These are phyloP conservation scores for Pyrus communis DNA, from an alignment of 306 rosid species.

Conservation along the genomic window DNA sequence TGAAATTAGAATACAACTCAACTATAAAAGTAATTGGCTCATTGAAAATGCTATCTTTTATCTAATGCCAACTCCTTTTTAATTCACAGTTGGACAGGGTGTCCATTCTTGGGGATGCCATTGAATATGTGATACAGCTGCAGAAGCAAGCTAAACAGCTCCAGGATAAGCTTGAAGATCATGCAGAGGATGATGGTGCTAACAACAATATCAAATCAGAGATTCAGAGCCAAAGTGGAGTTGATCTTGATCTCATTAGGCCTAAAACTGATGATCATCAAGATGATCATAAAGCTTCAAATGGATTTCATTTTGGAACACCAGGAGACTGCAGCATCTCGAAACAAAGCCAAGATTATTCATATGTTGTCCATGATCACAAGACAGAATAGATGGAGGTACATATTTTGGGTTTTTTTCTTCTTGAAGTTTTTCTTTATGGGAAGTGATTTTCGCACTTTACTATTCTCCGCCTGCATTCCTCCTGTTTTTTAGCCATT, in stretches of 20 bases:
- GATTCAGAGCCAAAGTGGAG: constrained; percentile 18
- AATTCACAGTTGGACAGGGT: constrained; percentile 53
- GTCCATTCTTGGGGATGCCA: constrained; percentile 78
- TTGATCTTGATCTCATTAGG: constrained; percentile 11
- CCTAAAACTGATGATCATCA: constrained; percentile 23
- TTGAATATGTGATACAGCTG: constrained; percentile 66
- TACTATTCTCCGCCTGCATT: not conserved
- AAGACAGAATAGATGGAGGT: constrained; percentile 86
- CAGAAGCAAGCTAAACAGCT: constrained; percentile 64
- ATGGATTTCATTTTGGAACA: constrained; percentile 35
- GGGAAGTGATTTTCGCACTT: not conserved
- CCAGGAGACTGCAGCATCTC: constrained; percentile 28
- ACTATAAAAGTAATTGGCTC: not conserved
- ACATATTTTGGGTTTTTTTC: not conserved
- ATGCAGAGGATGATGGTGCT: constrained; percentile 46
- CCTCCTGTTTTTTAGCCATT: not conserved
- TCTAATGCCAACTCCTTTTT: not conserved
- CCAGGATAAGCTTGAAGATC: constrained; percentile 64
- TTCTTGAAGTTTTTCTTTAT: not conserved
- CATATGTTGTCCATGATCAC: constrained; percentile 40
- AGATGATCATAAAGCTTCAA: constrained; percentile 16
- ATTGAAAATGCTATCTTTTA: not conserved
- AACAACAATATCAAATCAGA: constrained; percentile 30
- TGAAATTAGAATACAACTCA: no score
- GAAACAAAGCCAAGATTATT: constrained; percentile 41